A percentile compares a stretch with the other conserved stretches of the same genome.
These are phyloP conservation scores for Intubia oerlemansii DNA, from an alignment of 2,329 filamentous ascomycete genomes.

Conservation along the genomic window DNA sequence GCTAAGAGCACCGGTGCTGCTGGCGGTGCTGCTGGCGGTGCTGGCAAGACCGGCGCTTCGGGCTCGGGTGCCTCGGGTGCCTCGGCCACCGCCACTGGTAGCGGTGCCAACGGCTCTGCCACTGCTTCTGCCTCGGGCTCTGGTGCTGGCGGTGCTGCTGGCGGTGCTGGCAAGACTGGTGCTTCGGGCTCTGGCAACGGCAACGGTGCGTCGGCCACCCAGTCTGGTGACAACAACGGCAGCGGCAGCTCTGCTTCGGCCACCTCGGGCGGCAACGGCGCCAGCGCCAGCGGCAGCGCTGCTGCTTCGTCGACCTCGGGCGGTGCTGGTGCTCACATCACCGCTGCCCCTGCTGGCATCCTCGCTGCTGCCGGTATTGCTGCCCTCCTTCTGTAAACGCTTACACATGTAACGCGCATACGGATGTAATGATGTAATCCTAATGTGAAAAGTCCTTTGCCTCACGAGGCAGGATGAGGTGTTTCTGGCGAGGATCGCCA, in stretches of 20 bases:
- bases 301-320: neutral
- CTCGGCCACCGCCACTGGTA: neutral
- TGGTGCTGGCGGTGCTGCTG: constrained; percentile 2
- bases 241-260: neutral
- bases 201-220: neutral
- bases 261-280: constrained; percentile 2
- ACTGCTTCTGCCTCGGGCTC: constrained; percentile 1
- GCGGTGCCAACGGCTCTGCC: neutral
- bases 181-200: neutral
- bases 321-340: constrained; percentile 13
- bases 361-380: constrained; percentile 27
- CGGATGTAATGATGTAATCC: too few species aligned
- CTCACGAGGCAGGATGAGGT: too few species aligned
- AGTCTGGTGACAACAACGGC: neutral
- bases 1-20: neutral
- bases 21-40: neutral
- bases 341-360: constrained; percentile 22
- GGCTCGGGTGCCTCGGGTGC: neutral
- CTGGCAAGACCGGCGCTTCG: neutral
- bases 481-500: too few species aligned
- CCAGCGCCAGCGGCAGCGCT: neutral
- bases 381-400: constrained; percentile 26
- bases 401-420: too few species aligned
- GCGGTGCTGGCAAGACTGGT: neutral
- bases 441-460: too few species aligned